phyloP scores from a whole-genome alignment of 306 rosid genomes.

The Casuarina equisetifolia region DNA sequence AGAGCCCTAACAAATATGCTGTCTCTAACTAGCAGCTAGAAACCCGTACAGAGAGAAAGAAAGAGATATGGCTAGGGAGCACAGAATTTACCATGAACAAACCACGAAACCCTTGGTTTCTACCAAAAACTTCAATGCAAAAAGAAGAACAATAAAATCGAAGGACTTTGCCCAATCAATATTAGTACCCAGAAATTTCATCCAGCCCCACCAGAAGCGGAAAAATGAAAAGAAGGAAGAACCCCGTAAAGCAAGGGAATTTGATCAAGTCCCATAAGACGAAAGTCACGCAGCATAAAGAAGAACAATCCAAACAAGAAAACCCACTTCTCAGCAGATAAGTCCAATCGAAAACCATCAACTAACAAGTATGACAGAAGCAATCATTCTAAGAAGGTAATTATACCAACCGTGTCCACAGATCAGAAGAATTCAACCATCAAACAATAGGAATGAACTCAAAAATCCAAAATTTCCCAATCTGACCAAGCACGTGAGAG shows the following conservation, averaged over 20 bases:
- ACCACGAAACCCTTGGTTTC: slow-evolving; percentile 7
- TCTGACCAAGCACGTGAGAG: not conserved
- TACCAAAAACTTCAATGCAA: not conserved
- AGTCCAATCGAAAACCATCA: slow-evolving; percentile 14
- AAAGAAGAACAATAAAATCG: not conserved
- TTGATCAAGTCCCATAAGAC: not conserved
- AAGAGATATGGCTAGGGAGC: not conserved
- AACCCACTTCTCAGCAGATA: slow-evolving; percentile 23
- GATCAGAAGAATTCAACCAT: slow-evolving; percentile 1
- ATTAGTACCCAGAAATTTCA: slow-evolving; percentile 1
- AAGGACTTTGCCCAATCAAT: not conserved
- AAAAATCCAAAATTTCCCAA: slow-evolving; percentile 20
- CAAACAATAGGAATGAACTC: slow-evolving; percentile 17
- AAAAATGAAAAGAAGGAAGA: not conserved
- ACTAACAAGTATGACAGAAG: not conserved
- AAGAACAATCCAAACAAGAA: not conserved
- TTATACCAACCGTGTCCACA: not conserved
- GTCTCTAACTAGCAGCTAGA: not conserved
- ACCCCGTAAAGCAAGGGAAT: not conserved
- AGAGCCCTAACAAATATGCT: not conserved
- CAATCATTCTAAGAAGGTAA: not conserved
- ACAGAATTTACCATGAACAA: not conserved
- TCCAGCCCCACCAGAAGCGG: not conserved
- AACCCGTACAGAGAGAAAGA: not conserved
- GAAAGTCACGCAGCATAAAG: not conserved